Base-by-base conservation (phyloP, 768 basidiomycete genomes). In the Leccinellum rugosiceps region DNA sequence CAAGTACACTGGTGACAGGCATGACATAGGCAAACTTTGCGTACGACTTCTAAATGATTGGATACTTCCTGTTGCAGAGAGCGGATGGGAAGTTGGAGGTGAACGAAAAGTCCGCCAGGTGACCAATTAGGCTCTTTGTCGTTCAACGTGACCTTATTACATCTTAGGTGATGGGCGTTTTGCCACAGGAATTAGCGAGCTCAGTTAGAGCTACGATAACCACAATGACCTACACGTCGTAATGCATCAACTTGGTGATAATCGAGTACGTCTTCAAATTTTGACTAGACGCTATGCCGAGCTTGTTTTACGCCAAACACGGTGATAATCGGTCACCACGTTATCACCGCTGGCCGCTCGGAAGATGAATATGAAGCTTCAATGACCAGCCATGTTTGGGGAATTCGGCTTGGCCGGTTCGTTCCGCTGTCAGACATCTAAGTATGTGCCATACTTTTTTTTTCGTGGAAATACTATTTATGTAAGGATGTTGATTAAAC, bases 31-130 rank as follows among this genome's bases (percentile, higher is more conserved):
- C 8, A 71, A 76, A 49, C 73, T 90, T 46, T 78, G 83, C 21
- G 77, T 73, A 14, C 78, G 77, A 60, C 71, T 94, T 15, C 77
- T 90, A 9, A 80, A 80, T 21, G 75, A 79, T 19, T 80, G 80
- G 59, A 78, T 94, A 44, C 65, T 88, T 50, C 83, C 81, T 6
- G 77, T 90, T 30, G 86, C 92, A 6, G 80, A 84, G 58, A 80
- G 78, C 55, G 89, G 88, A 9, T 97, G 94, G 94, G 91, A 92
- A 44, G 88, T 91, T 35, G 93, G 94, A 11, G 92, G 92, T 2
- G 80, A 87, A 69, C 83, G 83, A 38, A 73, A 82, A 57, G 75
- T 82, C 56, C 76, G 73, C 28, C 83, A 82, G 81, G 91, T 91
- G 59, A 61, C 75, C 68, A 41, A 50, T 52, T 38, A 48, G 23